Evolutionary conservation across 2,329 filamentous ascomycete species (phyloP).

Genomic region (Chrysoporthe puriensis): DNA sequence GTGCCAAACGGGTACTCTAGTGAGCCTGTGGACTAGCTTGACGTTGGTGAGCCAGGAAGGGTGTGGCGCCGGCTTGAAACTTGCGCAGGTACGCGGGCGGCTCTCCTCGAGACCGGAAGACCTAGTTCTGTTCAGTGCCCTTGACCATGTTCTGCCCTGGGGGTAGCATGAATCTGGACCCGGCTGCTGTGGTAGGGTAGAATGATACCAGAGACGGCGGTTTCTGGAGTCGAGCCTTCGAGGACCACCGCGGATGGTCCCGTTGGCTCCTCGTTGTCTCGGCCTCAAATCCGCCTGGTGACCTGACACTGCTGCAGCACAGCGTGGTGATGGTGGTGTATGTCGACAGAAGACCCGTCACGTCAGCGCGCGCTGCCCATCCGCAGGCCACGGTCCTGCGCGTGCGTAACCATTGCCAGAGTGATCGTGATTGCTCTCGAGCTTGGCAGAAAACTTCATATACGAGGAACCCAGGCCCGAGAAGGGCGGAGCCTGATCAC

Average conservation of each 20-base stretch:
- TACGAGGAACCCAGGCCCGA: neutral
- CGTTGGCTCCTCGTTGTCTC: neutral
- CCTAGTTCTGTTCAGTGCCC: neutral
- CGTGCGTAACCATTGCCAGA: neutral
- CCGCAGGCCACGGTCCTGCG: neutral
- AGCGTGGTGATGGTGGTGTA: neutral
- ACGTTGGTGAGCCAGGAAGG: neutral
- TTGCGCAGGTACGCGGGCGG: neutral
- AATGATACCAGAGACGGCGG: neutral
- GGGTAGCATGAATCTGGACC: neutral
- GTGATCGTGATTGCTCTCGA: neutral
- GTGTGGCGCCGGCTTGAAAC: neutral
- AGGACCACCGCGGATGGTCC: neutral
- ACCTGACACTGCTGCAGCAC: neutral
- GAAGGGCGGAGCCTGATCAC: neutral
- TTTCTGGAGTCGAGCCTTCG: neutral
- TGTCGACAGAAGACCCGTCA: neutral
- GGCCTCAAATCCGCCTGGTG: neutral
- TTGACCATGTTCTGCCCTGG: neutral
- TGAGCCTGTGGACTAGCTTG: neutral
- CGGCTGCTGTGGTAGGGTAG: neutral
- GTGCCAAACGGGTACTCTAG: neutral
- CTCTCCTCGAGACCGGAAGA: neutral
- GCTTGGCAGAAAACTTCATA: neutral
- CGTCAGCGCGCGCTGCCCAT: neutral